phyloP scores from a whole-genome alignment of 768 basidiomycete genomes.

The Paxillus rubicundulus region DNA sequence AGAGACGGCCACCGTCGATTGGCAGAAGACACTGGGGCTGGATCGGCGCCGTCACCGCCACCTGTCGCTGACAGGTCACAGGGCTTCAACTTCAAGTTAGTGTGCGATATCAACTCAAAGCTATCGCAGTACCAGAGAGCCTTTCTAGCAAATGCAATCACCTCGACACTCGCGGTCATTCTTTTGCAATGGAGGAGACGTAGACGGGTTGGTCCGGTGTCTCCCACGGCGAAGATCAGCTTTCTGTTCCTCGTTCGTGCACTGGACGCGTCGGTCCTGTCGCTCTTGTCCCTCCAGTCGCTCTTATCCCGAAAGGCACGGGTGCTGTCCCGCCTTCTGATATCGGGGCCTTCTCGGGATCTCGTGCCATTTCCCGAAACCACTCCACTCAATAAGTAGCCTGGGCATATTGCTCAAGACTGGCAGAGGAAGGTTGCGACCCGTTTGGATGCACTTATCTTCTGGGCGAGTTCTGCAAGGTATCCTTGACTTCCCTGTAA shows the following conservation, averaged over 20 bases:
- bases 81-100: neutral
- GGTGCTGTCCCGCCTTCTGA: neutral
- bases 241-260: constrained; percentile 69
- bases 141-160: constrained; percentile 55
- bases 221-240: constrained; percentile 67
- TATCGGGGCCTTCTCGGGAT: neutral
- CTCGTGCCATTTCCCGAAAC: neutral
- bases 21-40: neutral
- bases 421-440: constrained; percentile 39
- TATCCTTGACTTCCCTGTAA: constrained; percentile 81
- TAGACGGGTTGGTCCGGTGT: constrained; percentile 22
- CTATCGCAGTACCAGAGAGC: constrained; percentile 46
- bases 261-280: constrained; percentile 59
- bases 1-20: neutral
- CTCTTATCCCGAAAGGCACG: constrained; percentile 39
- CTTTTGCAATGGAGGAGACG: constrained; percentile 54
- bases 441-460: constrained; percentile 63
- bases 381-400: neutral
- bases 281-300: constrained; percentile 51
- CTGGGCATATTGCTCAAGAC: constrained; percentile 27
- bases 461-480: constrained; percentile 80
- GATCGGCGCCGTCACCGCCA: neutral
- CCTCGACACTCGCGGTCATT: constrained; percentile 54
- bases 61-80: neutral
- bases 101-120: constrained; percentile 14